These are phyloP conservation scores for Auricularia heimuer DNA, from an alignment of 768 basidiomycete species.

Conservation along the genomic window DNA sequence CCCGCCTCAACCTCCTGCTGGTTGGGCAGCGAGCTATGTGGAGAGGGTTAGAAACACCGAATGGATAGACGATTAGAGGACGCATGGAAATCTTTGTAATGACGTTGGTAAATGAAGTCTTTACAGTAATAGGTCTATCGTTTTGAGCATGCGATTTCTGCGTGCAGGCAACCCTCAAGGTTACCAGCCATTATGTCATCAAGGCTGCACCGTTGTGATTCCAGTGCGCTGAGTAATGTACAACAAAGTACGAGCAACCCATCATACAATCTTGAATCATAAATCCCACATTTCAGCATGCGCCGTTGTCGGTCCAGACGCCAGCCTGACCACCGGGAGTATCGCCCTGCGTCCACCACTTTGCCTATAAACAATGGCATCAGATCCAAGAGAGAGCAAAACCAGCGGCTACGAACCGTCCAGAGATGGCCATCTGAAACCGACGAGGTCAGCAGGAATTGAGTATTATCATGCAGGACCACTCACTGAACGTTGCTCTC, in stretches of 20 bases:
- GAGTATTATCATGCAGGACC: too few relatives aligned
- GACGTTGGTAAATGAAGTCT: too few relatives aligned
- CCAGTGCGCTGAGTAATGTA: too few relatives aligned
- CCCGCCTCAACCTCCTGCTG: constrained; percentile 42
- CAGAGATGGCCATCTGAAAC: not conserved
- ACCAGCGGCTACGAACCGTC: not conserved
- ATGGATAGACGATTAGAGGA: constrained; percentile 53
- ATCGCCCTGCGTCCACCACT: constrained; percentile 56
- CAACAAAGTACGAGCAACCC: too few relatives aligned
- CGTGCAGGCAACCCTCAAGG: too few relatives aligned
- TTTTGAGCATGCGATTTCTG: too few relatives aligned
- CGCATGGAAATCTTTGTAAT: too few relatives aligned
- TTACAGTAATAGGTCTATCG: too few relatives aligned
- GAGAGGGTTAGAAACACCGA: constrained; percentile 53
- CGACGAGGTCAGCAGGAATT: too few relatives aligned
- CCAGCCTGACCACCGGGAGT: constrained; percentile 29
- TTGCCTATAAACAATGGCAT: constrained; percentile 40
- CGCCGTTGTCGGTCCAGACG: constrained; percentile 1
- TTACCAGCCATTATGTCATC: too few relatives aligned
- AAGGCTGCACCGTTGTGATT: too few relatives aligned
- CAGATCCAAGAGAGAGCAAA: constrained; percentile 18
- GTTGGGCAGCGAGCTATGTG: constrained; percentile 57
- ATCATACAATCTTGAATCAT: not conserved
- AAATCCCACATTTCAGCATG: not conserved
- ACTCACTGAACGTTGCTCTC: constrained; percentile 29